phyloP scores from a whole-genome alignment of 805 yeast species.

The Vanderwaltozyma tropicalis region DNA sequence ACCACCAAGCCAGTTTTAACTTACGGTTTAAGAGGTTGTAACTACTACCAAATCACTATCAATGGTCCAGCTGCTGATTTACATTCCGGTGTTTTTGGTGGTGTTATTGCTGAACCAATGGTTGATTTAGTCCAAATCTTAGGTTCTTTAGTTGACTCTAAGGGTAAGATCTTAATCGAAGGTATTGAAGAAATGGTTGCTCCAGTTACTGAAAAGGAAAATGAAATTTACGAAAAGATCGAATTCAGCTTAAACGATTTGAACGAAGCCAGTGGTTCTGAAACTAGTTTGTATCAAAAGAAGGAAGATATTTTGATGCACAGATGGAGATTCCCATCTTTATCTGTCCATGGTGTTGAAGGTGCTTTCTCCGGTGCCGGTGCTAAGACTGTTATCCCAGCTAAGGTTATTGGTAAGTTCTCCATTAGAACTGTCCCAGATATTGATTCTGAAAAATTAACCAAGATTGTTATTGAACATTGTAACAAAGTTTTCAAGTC shows the following conservation, averaged over 20 bases:
- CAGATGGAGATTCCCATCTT: slow-evolving; percentile 97
- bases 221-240: slow-evolving; percentile 67
- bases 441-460: slow-evolving; percentile 71
- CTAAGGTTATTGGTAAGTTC: slow-evolving; percentile 87
- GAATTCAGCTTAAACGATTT: slow-evolving; percentile 78
- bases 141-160: slow-evolving; percentile 63
- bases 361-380: slow-evolving; percentile 94
- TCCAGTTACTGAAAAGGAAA: slow-evolving; percentile 75
- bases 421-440: slow-evolving; percentile 96
- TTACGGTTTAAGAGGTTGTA: slow-evolving; percentile 94
- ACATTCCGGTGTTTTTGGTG: slow-evolving; percentile 97
- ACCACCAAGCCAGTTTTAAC: slow-evolving; percentile 94
- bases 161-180: slow-evolving; percentile 77
- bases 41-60: slow-evolving; percentile 75
- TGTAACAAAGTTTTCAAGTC: slow-evolving; percentile 54
- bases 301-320: slow-evolving; percentile 88
- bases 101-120: slow-evolving; percentile 95
- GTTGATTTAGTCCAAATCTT: slow-evolving; percentile 77
- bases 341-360: slow-evolving; percentile 93
- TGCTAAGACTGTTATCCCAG: slow-evolving; percentile 97
- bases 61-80: slow-evolving; percentile 94
- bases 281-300: slow-evolving; percentile 66
- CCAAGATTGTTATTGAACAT: slow-evolving; percentile 63
- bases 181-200: slow-evolving; percentile 94
- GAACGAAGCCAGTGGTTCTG: slow-evolving; percentile 79